These are phyloP conservation scores for Onygenales sp. DNA, from an alignment of 2,329 filamentous ascomycete species.

Conservation along the genomic window DNA sequence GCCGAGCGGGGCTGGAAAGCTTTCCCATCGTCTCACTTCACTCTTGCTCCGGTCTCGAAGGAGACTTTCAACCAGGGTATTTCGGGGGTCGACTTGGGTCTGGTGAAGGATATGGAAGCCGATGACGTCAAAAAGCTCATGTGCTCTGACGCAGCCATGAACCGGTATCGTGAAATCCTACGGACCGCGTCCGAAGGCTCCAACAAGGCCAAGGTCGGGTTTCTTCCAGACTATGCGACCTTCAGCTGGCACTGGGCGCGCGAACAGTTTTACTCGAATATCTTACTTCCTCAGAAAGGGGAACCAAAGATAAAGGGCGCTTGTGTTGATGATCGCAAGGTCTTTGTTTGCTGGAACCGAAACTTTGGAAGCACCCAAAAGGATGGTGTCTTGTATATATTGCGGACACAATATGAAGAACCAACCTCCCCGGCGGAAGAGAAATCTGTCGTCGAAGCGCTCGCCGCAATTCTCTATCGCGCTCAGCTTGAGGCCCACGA, in stretches of 20 bases:
- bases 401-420: slow-evolving; percentile 33
- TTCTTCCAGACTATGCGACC: slow-evolving; percentile 58
- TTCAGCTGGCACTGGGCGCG: slow-evolving; percentile 71
- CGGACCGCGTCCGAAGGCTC: slow-evolving; percentile 34
- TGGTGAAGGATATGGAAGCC: slow-evolving; percentile 22
- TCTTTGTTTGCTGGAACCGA: slow-evolving; percentile 34
- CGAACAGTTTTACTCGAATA: slow-evolving; percentile 65
- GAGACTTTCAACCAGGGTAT: slow-evolving; percentile 13
- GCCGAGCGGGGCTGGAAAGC: slow-evolving; percentile 65
- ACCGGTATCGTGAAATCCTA: slow-evolving; percentile 55
- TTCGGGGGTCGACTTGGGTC: slow-evolving; percentile 17
- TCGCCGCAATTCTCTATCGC: slow-evolving; percentile 55
- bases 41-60: slow-evolving; percentile 41
- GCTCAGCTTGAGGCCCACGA: slow-evolving; percentile 61
- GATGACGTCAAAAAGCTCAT: slow-evolving; percentile 34
- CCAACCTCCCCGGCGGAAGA: slow-evolving; percentile 32
- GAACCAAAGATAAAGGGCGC: slow-evolving; percentile 59
- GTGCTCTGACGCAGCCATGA: slow-evolving; percentile 53
- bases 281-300: slow-evolving; percentile 45
- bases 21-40: slow-evolving; percentile 63
- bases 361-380: slow-evolving; percentile 27
- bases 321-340: slow-evolving; percentile 40
- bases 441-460: slow-evolving; percentile 41
- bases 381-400: slow-evolving; percentile 32
- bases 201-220: slow-evolving; percentile 48